Conservation (phyloP, 805 yeast species). For the Ogataea methanolica region DNA sequence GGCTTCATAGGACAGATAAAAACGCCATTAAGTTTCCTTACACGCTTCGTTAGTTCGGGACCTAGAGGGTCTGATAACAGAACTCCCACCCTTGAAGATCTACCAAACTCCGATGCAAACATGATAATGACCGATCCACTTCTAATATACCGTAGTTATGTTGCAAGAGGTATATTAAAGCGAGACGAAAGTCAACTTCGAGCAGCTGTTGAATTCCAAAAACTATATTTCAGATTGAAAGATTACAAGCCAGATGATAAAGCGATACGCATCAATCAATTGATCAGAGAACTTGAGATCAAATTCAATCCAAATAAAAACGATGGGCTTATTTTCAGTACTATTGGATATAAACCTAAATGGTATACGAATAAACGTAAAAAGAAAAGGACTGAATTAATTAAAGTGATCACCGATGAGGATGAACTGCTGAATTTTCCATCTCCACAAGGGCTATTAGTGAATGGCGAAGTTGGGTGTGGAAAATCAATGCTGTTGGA, state of each 20-base stretch:
- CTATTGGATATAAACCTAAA: conserved; percentile 28
- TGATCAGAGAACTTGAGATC: conserved; percentile 32
- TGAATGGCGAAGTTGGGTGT: conserved; percentile 68
- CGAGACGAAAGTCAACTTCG: conserved; percentile 59
- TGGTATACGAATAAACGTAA: conserved; percentile 16
- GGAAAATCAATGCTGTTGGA: conserved; percentile 75
- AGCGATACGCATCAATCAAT: conserved; percentile 36
- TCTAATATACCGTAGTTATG: conserved; percentile 48
- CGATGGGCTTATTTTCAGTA: conserved; percentile 23
- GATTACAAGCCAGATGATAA: conserved; percentile 57
- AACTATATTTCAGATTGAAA: conserved; percentile 49
- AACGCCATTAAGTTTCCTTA: too few species aligned
- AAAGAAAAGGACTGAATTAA: conserved; percentile 33
- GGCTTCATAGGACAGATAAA: too few species aligned
- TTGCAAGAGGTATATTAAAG: conserved; percentile 45
- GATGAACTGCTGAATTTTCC: conserved; percentile 50
- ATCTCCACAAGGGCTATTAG: conserved; percentile 60
- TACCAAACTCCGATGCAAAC: not conserved
- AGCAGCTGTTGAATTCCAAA: conserved; percentile 59
- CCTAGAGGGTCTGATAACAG: conserved; percentile 22
- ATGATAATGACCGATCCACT: conserved; percentile 53
- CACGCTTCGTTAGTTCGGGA: conserved; percentile 11
- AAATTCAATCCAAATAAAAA: conserved; percentile 13
- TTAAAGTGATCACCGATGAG: conserved; percentile 52
- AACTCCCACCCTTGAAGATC: conserved; percentile 14